These are phyloP conservation scores for Talaromyces adpressus DNA, from an alignment of 495 filamentous ascomycete species.

Conservation along the genomic window DNA sequence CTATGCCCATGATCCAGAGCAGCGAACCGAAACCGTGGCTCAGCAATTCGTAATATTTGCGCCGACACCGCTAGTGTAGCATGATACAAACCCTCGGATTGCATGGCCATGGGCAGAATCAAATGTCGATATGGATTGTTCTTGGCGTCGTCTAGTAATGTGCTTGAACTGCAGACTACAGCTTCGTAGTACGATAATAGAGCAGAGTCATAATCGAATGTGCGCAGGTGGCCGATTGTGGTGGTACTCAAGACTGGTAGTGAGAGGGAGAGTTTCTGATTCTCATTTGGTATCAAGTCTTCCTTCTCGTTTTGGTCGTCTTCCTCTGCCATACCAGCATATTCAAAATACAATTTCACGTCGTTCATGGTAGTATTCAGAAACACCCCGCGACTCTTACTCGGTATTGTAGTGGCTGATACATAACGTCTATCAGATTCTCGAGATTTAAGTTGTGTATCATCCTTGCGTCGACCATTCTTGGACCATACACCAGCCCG, in stretches of 20 bases:
- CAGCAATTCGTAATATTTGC: conserved; percentile 16
- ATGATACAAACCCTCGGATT: conserved; percentile 19
- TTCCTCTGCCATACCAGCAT: not conserved
- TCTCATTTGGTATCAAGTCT: not conserved
- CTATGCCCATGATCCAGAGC: conserved; percentile 15
- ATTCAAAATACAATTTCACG: conserved; percentile 17
- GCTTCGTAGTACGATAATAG: conserved; percentile 19
- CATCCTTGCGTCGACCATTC: conserved; percentile 1
- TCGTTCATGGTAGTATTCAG: conserved; percentile 19
- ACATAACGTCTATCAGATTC: not conserved
- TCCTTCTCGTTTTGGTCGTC: not conserved
- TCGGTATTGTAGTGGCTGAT: not conserved
- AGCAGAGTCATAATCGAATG: conserved; percentile 13
- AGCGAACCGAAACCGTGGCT: conserved; percentile 12
- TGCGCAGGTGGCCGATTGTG: not conserved
- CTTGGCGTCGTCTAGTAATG: conserved; percentile 17
- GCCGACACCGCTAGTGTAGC: conserved; percentile 19
- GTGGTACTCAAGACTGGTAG: not conserved
- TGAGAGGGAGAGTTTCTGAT: not conserved
- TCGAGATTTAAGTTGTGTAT: not conserved
- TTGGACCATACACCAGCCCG: conserved; percentile 20
- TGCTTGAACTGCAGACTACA: conserved; percentile 20
- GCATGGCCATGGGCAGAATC: conserved; percentile 21
- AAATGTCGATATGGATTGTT: conserved; percentile 22
- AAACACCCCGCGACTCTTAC: conserved; percentile 8